phyloP scores from a whole-genome alignment of 2,329 filamentous ascomycete genomes.

The Pseudocercospora pini-densiflorae region DNA sequence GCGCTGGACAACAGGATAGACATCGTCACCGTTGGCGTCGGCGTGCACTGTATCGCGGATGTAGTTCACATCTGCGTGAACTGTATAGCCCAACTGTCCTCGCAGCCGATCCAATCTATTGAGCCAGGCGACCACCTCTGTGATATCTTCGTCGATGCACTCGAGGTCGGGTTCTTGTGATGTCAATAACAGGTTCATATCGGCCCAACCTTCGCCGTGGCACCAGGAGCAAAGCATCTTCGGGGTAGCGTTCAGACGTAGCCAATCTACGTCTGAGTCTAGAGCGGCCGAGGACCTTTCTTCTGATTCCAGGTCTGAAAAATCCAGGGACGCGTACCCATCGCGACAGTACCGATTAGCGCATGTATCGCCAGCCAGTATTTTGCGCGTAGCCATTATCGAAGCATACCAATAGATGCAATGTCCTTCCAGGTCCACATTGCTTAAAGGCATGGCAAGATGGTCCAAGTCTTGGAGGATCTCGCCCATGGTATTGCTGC shows the following conservation, averaged over 20 bases:
- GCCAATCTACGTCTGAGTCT: neutral
- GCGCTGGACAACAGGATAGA: neutral
- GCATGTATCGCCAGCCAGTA: neutral
- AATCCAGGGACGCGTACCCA: neutral
- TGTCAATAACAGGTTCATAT: neutral
- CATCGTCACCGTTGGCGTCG: neutral
- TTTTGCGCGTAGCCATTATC: neutral
- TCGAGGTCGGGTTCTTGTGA: neutral
- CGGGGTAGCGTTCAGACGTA: neutral
- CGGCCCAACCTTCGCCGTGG: neutral
- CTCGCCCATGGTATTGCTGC: neutral
- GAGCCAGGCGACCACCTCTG: neutral
- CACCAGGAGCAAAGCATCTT: neutral
- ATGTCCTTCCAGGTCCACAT: neutral
- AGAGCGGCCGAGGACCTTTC: neutral
- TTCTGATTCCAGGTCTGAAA: neutral
- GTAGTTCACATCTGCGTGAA: neutral
- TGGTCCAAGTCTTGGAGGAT: neutral
- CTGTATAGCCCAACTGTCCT: neutral
- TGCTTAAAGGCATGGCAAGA: neutral
- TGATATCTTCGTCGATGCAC: neutral
- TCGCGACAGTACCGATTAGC: neutral
- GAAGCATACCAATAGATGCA: neutral
- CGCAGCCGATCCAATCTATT: neutral
- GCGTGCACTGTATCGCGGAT: neutral